Base-by-base conservation (phyloP, 2,329 filamentous ascomycete genomes). In the Botrytis medusae region DNA sequence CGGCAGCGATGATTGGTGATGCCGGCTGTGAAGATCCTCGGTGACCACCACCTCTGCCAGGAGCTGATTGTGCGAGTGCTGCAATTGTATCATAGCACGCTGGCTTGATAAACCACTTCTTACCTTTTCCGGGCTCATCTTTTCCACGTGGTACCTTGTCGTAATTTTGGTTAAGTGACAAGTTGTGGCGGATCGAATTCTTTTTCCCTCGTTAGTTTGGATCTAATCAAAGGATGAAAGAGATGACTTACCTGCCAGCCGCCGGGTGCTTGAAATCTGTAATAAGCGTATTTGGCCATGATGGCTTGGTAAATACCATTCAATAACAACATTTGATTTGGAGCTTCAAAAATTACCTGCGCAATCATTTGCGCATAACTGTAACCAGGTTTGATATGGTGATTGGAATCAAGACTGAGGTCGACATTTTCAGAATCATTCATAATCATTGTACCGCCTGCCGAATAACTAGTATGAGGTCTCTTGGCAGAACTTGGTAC, bases 291-390 rank as follows among this genome's bases (percentile, higher is more conserved):
- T 77, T 93, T 92, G 5, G 90, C 89, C 84, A 91, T 96, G 80
- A 99, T 98, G 84, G 92, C 98, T 69, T 90, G 92, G 83, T 99
- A 99, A 73, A 99, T 99, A 77, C 93, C 95, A 79, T 92, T 92
- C 65, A 99, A 84, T 4, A 96, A 98, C 71, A 98, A 87, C 82
- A 97, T 97, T 81, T 97, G 92, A 74, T 97, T 94, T 1, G 90
- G 86, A 3, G 92, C 95, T 51, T 92, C 93, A 77, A 98, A 87
- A 76, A 99, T 98, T 1, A 96, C 96, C 83, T 98, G 96, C 0
- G 94, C 96, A 76, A 99, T 99, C 86, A 99, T 90, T 81, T 97
- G 94, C 4, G 96, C 95, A 83, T 99, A 99, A 82, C 95, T 98
- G 82, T 93, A 97, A 63, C 95, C 93, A 2, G 96, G 97, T 82